phyloP scores from a whole-genome alignment of 2,329 filamentous ascomycete genomes.

The Monosporascus cannonballus region DNA sequence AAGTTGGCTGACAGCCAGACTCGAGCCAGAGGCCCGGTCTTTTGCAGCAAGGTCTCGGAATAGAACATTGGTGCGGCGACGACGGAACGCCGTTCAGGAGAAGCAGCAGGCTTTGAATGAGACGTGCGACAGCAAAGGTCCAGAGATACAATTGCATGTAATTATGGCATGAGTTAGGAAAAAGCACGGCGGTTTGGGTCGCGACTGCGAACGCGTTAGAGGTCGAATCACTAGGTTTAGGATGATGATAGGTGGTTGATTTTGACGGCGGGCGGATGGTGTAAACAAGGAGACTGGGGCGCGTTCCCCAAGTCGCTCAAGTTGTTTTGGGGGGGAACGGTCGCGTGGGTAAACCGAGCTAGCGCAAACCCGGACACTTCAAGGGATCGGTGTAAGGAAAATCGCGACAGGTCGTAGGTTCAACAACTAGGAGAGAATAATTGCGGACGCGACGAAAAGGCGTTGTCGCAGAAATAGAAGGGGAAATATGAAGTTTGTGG shows the following conservation, averaged over 20 bases:
- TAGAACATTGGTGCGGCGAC: slow-evolving; percentile 75
- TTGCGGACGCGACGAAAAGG: too few relatives aligned
- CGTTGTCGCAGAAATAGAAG: too few relatives aligned
- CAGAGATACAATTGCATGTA: neutral
- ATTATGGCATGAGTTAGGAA: slow-evolving; percentile 13
- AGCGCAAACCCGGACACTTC: neutral
- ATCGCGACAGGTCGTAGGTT: too few relatives aligned
- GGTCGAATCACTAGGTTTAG: neutral
- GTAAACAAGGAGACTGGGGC: neutral
- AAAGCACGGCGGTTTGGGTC: neutral
- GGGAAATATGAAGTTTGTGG: neutral
- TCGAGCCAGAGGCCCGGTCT: slow-evolving; percentile 93
- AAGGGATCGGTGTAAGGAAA: too few relatives aligned
- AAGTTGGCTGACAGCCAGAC: slow-evolving; percentile 98
- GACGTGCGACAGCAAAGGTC: slow-evolving; percentile 9
- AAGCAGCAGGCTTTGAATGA: slow-evolving; percentile 10
- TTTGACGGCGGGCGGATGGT: neutral
- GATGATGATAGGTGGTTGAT: neutral
- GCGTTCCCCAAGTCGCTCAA: neutral
- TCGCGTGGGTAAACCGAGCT: neutral
- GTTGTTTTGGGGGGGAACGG: neutral
- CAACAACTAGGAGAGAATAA: too few relatives aligned
- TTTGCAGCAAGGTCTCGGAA: slow-evolving; percentile 89
- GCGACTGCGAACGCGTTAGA: slow-evolving; percentile 11
- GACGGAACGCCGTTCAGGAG: slow-evolving; percentile 9